Evolutionary conservation across 306 rosid genomes (phyloP), one percentile per base, ranked within the genome.

Genomic region (Casuarina cunninghamiana): DNA sequence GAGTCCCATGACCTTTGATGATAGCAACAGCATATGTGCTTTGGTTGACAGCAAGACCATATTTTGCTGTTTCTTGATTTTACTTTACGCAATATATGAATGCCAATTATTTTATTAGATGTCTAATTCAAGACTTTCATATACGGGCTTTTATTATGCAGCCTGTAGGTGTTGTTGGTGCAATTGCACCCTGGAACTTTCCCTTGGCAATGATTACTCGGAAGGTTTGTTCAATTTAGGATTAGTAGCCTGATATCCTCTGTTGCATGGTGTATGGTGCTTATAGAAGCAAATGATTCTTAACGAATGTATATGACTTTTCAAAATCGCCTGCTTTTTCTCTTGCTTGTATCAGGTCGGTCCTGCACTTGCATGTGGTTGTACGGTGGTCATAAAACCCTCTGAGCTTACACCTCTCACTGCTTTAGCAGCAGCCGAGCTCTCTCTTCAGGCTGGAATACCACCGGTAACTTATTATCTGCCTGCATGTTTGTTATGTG

Each of bases 151-250:
- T 55, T 74, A 19, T 77, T 78, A 81, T 91, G 84, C 91, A 95
- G 99, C 97, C 99, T 74, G 93, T 95, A 57, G 99, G 99, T 81
- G 98, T 95, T 84, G 99, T 93, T 73, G 99, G 97, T 68, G 91
- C 97, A 39, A 85, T 95, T 79, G 75, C 97, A 17, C 99, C 98
- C 58, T 93, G 99, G 99, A 95, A 95, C 87, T 95, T 95, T 82
- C 99, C 99, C 10, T 80, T 95, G 76, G 99, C 99, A 63, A 95
- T 95, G 99, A 93, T 95, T 71, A 93, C 99, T 54, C 89, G 99
- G 71, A 95, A 95, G 96, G 99, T 89, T 66, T 63, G 77, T 71
- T 79, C 53, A 69, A 61, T 39, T 74, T 75, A 61, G 65, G 77
- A 54, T 77, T 69, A 81, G 55, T 71, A 48, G 45, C 77, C 71